A percentile compares a stretch with the other conserved stretches of the same genome.
Conservation (phyloP, 129 eudicot species). For the Silybum marianum region DNA sequence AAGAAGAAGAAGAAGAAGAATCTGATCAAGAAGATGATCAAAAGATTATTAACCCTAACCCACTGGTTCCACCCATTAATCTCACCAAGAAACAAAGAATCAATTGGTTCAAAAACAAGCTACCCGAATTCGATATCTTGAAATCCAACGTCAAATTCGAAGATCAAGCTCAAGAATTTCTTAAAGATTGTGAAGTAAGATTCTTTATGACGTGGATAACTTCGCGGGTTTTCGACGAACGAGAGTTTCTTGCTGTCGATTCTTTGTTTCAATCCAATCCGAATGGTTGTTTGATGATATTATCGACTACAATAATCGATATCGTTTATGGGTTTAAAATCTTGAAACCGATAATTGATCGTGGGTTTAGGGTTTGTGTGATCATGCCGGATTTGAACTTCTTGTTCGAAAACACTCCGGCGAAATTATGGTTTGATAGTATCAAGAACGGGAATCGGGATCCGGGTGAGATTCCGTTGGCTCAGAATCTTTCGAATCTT, state of each 20-base stretch:
- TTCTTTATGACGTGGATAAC: constrained; percentile 90
- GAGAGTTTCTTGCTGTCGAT: constrained; percentile 71
- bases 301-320: constrained; percentile 55
- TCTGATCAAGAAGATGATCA: background rate
- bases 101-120: constrained; percentile 39
- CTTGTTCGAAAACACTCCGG: constrained; percentile 67
- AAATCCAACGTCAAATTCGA: constrained; percentile 49
- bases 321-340: constrained; percentile 39
- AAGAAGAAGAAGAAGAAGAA: background rate
- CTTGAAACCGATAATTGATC: constrained; percentile 47
- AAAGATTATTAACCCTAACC: background rate
- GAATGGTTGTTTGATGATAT: constrained; percentile 56
- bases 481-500: constrained; percentile 75
- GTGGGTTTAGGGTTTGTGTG: constrained; percentile 44
- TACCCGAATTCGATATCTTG: constrained; percentile 38
- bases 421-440: constrained; percentile 54
- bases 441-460: constrained; percentile 54
- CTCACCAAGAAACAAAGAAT: constrained; percentile 32
- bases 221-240: constrained; percentile 45
- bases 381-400: constrained; percentile 49
- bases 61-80: constrained; percentile 40
- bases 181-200: constrained; percentile 43
- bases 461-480: constrained; percentile 71
- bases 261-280: constrained; percentile 72
- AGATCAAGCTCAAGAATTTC: constrained; percentile 33